Evolutionary conservation across 176 grass and related monocot genomes (phyloP).

Genomic region (Carex cristatella): DNA sequence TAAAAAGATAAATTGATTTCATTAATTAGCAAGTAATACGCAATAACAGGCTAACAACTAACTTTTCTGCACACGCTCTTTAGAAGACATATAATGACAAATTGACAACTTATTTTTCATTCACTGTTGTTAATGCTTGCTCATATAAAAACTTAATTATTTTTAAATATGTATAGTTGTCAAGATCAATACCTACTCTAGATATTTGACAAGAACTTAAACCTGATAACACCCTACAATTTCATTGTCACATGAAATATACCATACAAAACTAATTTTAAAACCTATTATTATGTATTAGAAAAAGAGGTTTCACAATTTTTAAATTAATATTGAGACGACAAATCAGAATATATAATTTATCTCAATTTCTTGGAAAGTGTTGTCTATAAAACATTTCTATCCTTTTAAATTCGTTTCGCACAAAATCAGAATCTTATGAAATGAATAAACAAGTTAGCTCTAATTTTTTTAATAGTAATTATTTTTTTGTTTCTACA

Average conservation of each 20-base stretch:
- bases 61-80: too few relatives aligned
- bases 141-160: not conserved
- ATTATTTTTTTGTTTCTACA: too few relatives aligned
- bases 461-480: too few relatives aligned
- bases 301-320: not conserved
- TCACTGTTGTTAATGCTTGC: not conserved
- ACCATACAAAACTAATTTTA: not conserved
- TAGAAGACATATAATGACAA: not conserved
- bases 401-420: not conserved
- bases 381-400: not conserved
- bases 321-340: not conserved
- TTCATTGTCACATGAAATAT: not conserved
- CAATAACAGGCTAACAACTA: not conserved
- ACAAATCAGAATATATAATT: not conserved
- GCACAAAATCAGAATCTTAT: not conserved
- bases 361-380: not conserved
- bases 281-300: not conserved
- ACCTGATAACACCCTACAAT: not conserved
- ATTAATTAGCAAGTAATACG: not conserved
- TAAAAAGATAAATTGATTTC: not conserved
- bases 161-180: not conserved
- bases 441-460: not conserved
- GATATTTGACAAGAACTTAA: conserved; percentile 2
- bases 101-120: not conserved
- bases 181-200: not conserved